Conservation (phyloP, 2,329 filamentous ascomycete species). For the Trichoderma arundinaceum region DNA sequence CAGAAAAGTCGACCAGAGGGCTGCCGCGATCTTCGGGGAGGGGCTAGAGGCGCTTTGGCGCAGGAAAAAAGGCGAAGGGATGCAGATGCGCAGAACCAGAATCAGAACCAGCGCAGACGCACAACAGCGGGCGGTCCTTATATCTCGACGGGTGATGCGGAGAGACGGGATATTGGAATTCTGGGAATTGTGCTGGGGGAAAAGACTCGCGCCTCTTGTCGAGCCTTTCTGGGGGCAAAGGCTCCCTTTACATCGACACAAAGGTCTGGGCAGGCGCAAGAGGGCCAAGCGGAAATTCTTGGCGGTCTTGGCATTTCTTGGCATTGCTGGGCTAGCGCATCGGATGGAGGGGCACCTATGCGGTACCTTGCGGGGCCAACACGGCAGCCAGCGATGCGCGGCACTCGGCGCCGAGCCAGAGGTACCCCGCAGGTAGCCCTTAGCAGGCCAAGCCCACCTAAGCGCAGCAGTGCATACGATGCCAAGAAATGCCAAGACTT, state of each 20-base stretch:
- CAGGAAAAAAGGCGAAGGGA: constrained; percentile 15
- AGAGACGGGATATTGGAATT: constrained; percentile 1
- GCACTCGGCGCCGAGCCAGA: background rate
- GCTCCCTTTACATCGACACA: constrained; percentile 47
- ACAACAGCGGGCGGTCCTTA: background rate
- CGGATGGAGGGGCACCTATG: constrained; percentile 23
- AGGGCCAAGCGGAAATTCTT: constrained; percentile 48
- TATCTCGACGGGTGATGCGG: constrained; percentile 1
- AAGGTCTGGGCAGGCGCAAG: constrained; percentile 44
- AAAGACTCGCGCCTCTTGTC: constrained; percentile 27
- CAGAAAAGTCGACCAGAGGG: constrained; percentile 16
- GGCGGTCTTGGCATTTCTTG: constrained; percentile 41
- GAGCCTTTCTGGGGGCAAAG: constrained; percentile 26
- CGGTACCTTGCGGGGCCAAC: background rate
- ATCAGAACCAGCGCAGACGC: background rate
- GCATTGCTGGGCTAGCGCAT: constrained; percentile 34
- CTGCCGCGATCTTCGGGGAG: constrained; percentile 21
- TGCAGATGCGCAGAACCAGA: constrained; percentile 17
- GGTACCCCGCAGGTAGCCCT: background rate
- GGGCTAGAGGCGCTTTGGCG: constrained; percentile 30
- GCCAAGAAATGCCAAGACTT: constrained; percentile 49
- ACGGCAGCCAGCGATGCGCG: background rate
- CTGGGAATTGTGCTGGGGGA: constrained; percentile 27
- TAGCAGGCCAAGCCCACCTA: constrained; percentile 14
- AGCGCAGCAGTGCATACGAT: constrained; percentile 40